Evolutionary conservation across 148 eudicot genomes (phyloP).

Genomic region (Vaccinium macrocarpon): DNA sequence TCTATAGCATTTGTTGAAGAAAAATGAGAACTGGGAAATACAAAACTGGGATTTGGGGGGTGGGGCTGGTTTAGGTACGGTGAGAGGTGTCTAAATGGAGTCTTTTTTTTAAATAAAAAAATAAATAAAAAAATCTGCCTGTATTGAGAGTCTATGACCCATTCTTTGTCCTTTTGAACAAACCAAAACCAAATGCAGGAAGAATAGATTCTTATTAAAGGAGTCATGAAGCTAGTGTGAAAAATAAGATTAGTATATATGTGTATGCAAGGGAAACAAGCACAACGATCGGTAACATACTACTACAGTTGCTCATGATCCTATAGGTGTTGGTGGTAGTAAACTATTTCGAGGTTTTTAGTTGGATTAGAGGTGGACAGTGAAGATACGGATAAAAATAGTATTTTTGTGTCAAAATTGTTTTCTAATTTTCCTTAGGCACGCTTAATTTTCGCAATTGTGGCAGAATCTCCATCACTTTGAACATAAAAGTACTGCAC

Average conservation of each 20-base stretch:
- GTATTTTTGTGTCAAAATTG: neutral
- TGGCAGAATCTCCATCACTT: neutral
- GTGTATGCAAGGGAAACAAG: neutral
- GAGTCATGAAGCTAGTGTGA: neutral
- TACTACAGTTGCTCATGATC: neutral
- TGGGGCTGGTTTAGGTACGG: neutral
- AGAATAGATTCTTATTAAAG: neutral
- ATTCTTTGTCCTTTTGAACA: neutral
- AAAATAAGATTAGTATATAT: neutral
- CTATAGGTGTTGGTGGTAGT: neutral
- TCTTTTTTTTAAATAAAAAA: too few relatives aligned
- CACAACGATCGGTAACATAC: neutral
- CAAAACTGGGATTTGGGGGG: neutral
- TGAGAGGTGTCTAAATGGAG: neutral
- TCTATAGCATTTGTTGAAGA: neutral
- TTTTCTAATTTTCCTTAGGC: neutral
- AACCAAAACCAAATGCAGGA: neutral
- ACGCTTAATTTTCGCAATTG: neutral
- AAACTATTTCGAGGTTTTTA: neutral
- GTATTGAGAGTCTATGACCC: neutral
- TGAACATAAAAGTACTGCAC: neutral
- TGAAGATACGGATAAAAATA: neutral
- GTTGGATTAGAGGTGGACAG: neutral
- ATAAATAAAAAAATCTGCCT: too few relatives aligned
- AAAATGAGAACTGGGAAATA: neutral